Evolutionary conservation across 108 stramenopile genomes (phyloP).

Genomic region (Aurantiochytrium sp.): DNA sequence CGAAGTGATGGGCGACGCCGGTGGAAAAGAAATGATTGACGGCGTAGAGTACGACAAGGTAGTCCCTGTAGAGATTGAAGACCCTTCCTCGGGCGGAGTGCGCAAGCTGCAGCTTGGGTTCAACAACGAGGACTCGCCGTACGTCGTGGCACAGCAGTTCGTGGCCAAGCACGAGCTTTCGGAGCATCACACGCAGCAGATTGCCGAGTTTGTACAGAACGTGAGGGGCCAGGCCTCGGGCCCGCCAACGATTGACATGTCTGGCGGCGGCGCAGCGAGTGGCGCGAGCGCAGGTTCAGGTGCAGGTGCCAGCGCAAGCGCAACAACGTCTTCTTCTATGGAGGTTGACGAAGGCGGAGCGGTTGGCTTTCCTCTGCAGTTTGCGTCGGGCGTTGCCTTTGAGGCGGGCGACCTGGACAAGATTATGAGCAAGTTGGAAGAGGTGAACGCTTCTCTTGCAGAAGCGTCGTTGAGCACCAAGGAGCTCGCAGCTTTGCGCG

Average conservation of each 20-base stretch:
- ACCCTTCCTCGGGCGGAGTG: neutral
- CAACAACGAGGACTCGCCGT: slow-evolving; percentile 5
- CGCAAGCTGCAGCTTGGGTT: slow-evolving; percentile 9
- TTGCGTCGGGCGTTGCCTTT: neutral
- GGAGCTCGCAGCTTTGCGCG: neutral
- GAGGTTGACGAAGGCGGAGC: neutral
- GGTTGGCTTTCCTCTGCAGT: neutral
- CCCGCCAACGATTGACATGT: slow-evolving; percentile 10
- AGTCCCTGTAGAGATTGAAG: neutral
- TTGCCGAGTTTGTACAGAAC: slow-evolving; percentile 7
- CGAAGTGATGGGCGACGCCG: slow-evolving; percentile 13
- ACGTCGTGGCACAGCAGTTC: neutral
- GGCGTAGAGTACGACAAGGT: neutral
- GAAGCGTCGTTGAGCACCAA: neutral
- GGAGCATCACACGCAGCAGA: neutral
- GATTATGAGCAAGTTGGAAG: slow-evolving; percentile 2
- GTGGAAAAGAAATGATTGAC: neutral
- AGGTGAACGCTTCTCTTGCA: neutral
- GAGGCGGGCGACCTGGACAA: slow-evolving; percentile 13
- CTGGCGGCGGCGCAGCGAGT: neutral
- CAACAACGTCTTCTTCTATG: neutral
- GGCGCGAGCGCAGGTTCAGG: neutral
- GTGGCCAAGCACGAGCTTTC: neutral
- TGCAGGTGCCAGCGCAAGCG: too few species aligned
- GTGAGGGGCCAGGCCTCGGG: neutral